Evolutionary conservation across 2,329 filamentous ascomycete genomes (phyloP), one percentile per base, ranked within the genome.

Genomic region (Bisporella sp.): DNA sequence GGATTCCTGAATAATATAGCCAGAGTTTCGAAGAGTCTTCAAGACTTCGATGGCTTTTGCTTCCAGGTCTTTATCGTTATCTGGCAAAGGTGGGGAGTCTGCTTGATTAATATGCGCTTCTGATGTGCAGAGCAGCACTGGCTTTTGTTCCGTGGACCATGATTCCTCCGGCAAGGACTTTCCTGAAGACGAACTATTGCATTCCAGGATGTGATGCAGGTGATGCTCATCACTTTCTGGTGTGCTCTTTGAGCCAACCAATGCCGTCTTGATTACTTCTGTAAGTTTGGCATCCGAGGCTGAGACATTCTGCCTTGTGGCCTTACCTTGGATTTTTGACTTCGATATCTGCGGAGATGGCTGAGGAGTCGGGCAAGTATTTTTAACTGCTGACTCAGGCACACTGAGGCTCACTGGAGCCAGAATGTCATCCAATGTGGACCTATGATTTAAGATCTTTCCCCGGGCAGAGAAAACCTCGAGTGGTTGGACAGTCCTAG

Each of bases 1-100:
- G 28, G 53, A 51, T 28, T 61, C 54, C 32, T 57, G 51, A 12
- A 64, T 42, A 40, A 51, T 61, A 33, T 56, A 65, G 3, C 61
- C 62, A 6, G 58, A 40, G 32, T 60, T 47, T 3, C 50, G 54
- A 32, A 64, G 53, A 1, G 52, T 52, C 41, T 57, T 60, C 5
- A 63, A 31, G 45, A 61, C 54, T 48, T 60, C 61, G 40, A 51
- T 21, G 8, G 56, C 54, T 45, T 57, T 57, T 33, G 41, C 46
- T n/a, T 56, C 48, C 21, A 49, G 49, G 42, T 59, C 54, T 41
- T 51, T 50, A 13, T 47, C 31, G 45, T 49, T 48, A 37, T 50
- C 31, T 28, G 51, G 49, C n/a, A 45, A 31, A 11, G 49, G 35
- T 31, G 47, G 50, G 32, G 47, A 41, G 39, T 50, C 51, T 50